These are phyloP conservation scores for Sarocladium kiliense DNA, from an alignment of 2,329 filamentous ascomycete species.

Conservation along the genomic window DNA sequence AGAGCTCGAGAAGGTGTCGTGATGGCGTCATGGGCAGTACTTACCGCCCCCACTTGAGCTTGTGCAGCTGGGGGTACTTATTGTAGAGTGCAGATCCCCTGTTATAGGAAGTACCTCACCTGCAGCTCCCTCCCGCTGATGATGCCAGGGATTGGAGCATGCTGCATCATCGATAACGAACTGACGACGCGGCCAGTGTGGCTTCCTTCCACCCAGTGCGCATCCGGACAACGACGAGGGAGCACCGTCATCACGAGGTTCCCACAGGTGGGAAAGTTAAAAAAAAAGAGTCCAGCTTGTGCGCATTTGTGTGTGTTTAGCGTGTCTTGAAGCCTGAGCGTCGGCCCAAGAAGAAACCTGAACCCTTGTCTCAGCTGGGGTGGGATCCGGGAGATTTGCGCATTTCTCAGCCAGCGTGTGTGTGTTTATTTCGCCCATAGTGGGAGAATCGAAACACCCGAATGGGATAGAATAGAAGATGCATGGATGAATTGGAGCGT, in stretches of 20 bases:
- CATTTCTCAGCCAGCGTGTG: neutral
- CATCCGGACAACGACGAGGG: neutral
- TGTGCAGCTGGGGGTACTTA: neutral
- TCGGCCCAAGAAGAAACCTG: neutral
- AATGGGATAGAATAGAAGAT: neutral
- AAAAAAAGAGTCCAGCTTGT: no score
- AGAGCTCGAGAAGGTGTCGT: neutral
- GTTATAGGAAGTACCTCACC: neutral
- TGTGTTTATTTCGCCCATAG: neutral
- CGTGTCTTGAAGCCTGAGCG: neutral
- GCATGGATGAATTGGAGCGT: neutral
- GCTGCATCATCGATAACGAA: neutral
- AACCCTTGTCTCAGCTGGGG: constrained; percentile 7
- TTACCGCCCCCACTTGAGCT: constrained; percentile 7
- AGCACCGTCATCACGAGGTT: neutral
- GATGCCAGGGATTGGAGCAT: neutral
- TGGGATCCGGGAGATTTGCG: constrained; percentile 7
- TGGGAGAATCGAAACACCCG: neutral
- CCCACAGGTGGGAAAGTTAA: neutral
- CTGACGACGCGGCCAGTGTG: neutral
- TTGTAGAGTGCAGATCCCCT: neutral
- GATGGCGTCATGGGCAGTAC: constrained; percentile 6
- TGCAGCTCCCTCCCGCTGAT: constrained; percentile 5
- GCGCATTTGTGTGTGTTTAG: no score
- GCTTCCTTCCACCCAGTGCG: neutral